Base-by-base conservation (phyloP, 768 basidiomycete species). In the Rubroboletus pulcherrimus region DNA sequence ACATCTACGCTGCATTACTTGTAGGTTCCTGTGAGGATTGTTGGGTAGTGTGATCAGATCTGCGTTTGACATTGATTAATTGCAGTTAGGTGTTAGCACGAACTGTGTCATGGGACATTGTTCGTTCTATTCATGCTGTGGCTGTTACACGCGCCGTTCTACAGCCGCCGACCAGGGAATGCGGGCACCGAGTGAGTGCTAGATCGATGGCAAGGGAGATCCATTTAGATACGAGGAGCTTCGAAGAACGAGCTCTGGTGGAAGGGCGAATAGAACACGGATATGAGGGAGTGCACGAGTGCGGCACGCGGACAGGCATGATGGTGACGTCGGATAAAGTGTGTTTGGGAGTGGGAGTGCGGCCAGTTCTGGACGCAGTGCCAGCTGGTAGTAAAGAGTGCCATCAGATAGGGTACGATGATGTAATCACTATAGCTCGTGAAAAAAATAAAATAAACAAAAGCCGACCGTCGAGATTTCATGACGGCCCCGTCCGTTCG, bases 351-450 rank as follows among this genome's bases (percentile, higher is more conserved):
- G 48, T 41, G 29, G 40, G 51, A 33, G 52, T 12, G 37, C 9
- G 7, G 41, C 52, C 49, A 30, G 41, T 49, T 62, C 41, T 43
- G 61, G 39, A 49, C 29, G 19, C 24, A 24, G 26, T 55, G 61
- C 57, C 51, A 63, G 62, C 61, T 43, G 49, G 53, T 33, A 37
- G 26, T 38, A 35, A 26, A 37, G 21, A 15, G 34, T 10, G 34
- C 34, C 49, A 63, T 64, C 53, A 52, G 64, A 65, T 61, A 64
- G 59, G 46, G 40, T 24, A 54, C 55, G 63, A 68, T 66, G 66
- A 66, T 38, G 66, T 66, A 68, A 66, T 68, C 63, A 65, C 44
- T 57, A 49, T 44, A 42, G 47, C 50, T 55, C 46, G 54, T 52
- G 61, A 60, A 47, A 33, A 47, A 21, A n/a, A 47, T 21, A 33